Base-by-base conservation (phyloP, 805 yeast genomes). In the Sugiyamaella lignohabitans region DNA sequence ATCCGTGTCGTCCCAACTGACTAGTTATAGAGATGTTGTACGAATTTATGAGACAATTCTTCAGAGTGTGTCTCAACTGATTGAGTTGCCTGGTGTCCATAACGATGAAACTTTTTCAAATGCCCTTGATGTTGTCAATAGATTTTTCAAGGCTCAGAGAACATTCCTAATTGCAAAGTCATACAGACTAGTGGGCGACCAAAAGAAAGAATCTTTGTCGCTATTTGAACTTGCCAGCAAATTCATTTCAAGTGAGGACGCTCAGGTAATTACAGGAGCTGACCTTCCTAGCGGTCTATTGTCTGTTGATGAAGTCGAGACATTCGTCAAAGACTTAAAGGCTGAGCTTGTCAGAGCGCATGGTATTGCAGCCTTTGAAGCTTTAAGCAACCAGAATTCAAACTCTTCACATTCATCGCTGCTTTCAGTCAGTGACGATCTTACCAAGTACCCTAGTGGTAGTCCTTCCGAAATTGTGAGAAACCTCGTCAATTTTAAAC, bases 41-140 rank as follows among this genome's bases (percentile, higher is more conserved):
- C 71, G 81, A 48, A 61, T 82, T 20, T 72, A 71, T 49, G 76
- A 74, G 19, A 68, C 73, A 5, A 71, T 86, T 34, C 62, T 73
- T 10, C 67, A 71, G 40, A 79, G 84, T 16, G 61, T 82, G 30
- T 65, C 65, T 2, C 82, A 82, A 53, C 65, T 87, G 40, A 71
- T 75, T 58, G 95, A 87, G 50, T 72, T 93, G 43, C 96, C 97
- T 0, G 98, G 98, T 71, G 95, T 91, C 17, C 80, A 84, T 59
- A 85, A 86, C 45, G 95, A 87, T 60, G 93, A 84, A 45, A 80
- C 74, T 19, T 71, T 91, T 46, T 62, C 69, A 51, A 65, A 67
- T 4, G 76, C 82, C 5, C 68, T 93, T 38, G 72, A 69, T 10
- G 55, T 72, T 14, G 65, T 87, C 55, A 66, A 68, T 24, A 58